Evolutionary conservation across 306 rosid genomes (phyloP), one percentile per base, ranked within the genome.

Genomic region (Sechiopsis laciniata): DNA sequence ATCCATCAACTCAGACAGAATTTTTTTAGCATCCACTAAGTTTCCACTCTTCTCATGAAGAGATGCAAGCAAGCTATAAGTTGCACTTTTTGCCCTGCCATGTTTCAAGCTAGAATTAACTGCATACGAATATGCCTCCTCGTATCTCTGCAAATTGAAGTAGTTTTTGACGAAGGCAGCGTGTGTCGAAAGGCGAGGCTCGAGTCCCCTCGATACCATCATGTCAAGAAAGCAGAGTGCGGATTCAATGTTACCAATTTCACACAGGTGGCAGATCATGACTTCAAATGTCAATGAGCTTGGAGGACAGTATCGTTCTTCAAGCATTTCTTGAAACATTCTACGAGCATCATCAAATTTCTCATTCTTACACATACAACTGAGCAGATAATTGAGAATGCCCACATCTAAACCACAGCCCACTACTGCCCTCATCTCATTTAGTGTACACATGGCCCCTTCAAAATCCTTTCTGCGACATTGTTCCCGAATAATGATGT

Each of bases 1-100:
- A 65, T 79, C 79, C 79, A 88, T 87, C 96, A 92, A 82, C 75
- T 89, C 89, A 8, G 48, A 53, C 40, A 92, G 82, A 80, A 90
- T 75, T 65, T 64, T 81, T 10, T 62, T 75, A 46, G 97, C 87
- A 65, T 73, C 42, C 15, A 78, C 75, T 52, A 79, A 74, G 40
- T 83, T 75, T 42, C 86, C 92, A 68, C 76, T 81, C 60, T 88
- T 84, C 82, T 81, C 76, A 79, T 87, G 77, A 80, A 89, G 96
- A 40, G 77, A 75, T 65, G 92, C 95, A 56, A 92, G 96, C 74
- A 87, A 80, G 80, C 84, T 84, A 80, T 84, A 88, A 72, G 74
- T 81, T 59, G 62, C 79, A 78, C 77, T 91, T 77, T 78, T 70
- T 14, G 89, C 79, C 82, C 16, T 72, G 45, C 55, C 67, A 75